Evolutionary conservation across 352 stramenopile species (phyloP).

Genomic region (Phytopythium cucurbitacearum): DNA sequence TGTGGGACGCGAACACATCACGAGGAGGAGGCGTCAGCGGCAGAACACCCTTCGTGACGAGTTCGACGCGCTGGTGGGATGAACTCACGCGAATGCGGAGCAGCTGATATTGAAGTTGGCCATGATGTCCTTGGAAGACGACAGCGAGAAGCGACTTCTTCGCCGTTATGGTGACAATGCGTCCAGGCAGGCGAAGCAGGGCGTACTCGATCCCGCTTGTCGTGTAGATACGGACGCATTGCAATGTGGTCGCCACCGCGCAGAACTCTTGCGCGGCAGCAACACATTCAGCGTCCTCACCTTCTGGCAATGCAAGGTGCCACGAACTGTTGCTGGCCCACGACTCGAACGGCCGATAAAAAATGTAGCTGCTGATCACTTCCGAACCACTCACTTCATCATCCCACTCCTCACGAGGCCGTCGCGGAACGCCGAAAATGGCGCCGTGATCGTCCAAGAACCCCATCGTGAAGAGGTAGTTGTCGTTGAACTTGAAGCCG

Average conservation of each 20-base stretch:
- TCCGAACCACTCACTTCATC: slow-evolving; percentile 23
- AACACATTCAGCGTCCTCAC: slow-evolving; percentile 73
- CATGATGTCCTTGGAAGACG: slow-evolving; percentile 50
- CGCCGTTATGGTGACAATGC: slow-evolving; percentile 70
- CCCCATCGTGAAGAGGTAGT: slow-evolving; percentile 79
- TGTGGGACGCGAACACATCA: slow-evolving; percentile 69
- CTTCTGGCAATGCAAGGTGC: slow-evolving; percentile 60
- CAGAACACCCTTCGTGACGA: slow-evolving; percentile 42
- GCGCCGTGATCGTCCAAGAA: slow-evolving; percentile 68
- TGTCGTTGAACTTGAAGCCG: slow-evolving; percentile 85
- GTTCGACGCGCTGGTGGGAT: slow-evolving; percentile 34
- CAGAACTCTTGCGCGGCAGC: slow-evolving; percentile 60
- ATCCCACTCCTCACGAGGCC: slow-evolving; percentile 60
- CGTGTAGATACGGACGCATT: slow-evolving; percentile 72
- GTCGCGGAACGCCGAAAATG: slow-evolving; percentile 63
- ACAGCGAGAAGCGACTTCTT: slow-evolving; percentile 55
- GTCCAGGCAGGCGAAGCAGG: slow-evolving; percentile 51
- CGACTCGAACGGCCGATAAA: slow-evolving; percentile 83
- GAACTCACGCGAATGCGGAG: slow-evolving; percentile 37
- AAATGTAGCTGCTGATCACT: slow-evolving; percentile 66
- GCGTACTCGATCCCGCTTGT: slow-evolving; percentile 63
- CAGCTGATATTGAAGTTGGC: slow-evolving; percentile 50
- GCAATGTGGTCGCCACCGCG: slow-evolving; percentile 65
- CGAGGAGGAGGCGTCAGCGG: slow-evolving; percentile 51
- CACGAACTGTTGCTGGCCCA: slow-evolving; percentile 81